Base-by-base conservation (phyloP, 2,329 filamentous ascomycete species). In the Taxawa tesnikishii region DNA sequence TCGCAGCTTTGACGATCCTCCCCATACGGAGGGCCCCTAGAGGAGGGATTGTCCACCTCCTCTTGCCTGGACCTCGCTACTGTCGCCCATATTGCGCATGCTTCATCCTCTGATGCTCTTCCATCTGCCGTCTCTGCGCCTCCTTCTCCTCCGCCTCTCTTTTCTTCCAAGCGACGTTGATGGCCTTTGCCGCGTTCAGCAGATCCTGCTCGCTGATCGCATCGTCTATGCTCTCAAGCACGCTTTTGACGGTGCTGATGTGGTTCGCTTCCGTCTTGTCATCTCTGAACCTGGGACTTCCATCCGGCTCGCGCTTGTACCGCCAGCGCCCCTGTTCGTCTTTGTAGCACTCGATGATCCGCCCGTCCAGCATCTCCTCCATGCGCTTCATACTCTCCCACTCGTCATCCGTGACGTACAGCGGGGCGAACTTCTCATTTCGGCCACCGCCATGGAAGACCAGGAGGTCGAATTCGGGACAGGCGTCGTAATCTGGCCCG, bases 181-280 rank as follows among this genome's bases (percentile, higher is more conserved):
- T 88, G n/a, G 58, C 63, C 23, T 68, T 70, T 16, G 80, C 80
- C 1, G 73, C 68, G 2, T 60, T 68, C 28, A 87, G 68, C 19
- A 98, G 65, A 49, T 98, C 85, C 36, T 82, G 68, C 56, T 94
- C 75, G 0, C 75, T 81, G 8, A 98, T 84, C 2, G 75, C 76
- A 48, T 94, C 84, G 38, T 75, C 70, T 45, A 98, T 96, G 55
- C 83, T 93, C 42, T 88, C 79, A 37, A 94, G 68, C 4, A 98
- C 90, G 51, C 81, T 92, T 15, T 76, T 66, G 2, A 94, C 83
- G 0, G 83, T 88, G 12, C 65, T 76, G 38, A 82, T 79, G 56
- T 96, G 87, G 49, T 98, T 98, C 0, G 83, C 85, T 43, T 94
- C 80, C 16, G 67, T 65, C 60, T 98, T 98, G 57, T 98, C 90